Evolutionary conservation across 495 filamentous ascomycete genomes (phyloP), one percentile per base, ranked within the genome.

Genomic region (Rhypophila decipiens): DNA sequence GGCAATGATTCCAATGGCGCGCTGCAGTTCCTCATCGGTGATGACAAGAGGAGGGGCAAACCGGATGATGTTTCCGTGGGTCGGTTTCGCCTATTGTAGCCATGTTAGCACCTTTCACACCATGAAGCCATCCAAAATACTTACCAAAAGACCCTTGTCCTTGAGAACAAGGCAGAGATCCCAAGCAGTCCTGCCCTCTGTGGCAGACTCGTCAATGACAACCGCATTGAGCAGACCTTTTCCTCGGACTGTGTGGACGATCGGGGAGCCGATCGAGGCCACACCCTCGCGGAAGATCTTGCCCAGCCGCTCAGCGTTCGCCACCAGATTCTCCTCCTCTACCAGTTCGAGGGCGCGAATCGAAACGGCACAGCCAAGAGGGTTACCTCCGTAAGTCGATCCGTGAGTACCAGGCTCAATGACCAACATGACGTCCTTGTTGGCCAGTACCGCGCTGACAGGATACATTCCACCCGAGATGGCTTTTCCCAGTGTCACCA

Each of bases 391-490:
- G 61, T 97, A 99, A 21, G 93, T 99, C 22, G 87, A 94, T 24
- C 93, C 93, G 60, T 99, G 93, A 22, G 93, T 96, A 34, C 93
- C 93, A 17, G 93, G 86, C 74, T 99, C 94, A 49, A 99, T 73
- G n/a, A 87, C 90, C 55, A 96, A 81, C 93, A 99, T 96, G 53
- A 99, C 77, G 37, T 95, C 89, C 70, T 85, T 88, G 53, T 82
- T 81, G 13, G 85, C 87, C 39, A 99, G 75, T 42, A 99, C 93
- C 59, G 84, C 89, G 27, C 90, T 96, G 31, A 99, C 93, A 20
- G 93, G 93, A 67, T 99, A 97, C 87, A 99, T 94, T 63, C 93
- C 93, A 46, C 93, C 93, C 33, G 88, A 95, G 59, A 99, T 91
- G 50, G 93, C 93, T 75, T 99, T 99, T 51, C 93, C 93, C 34